phyloP scores from a whole-genome alignment of 768 basidiomycete genomes.

The Phaeotremella skinneri region DNA sequence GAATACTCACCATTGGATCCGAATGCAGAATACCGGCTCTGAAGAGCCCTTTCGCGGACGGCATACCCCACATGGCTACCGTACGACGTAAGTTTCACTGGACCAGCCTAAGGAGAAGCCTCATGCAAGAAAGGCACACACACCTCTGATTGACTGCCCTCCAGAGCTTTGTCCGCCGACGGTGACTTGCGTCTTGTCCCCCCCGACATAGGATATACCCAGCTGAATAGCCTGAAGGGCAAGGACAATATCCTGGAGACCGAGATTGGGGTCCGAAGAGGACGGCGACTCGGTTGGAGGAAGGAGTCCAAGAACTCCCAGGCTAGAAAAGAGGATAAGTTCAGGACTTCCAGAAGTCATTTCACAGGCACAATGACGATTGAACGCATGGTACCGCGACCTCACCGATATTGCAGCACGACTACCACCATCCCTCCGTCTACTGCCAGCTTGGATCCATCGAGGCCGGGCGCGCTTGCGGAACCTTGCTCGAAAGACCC shows the following conservation, averaged over 20 bases:
- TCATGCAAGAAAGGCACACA: conserved; percentile 8
- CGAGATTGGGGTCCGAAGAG: conserved; percentile 56
- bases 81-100: not conserved
- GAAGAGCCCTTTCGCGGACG: conserved; percentile 71
- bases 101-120: not conserved
- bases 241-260: conserved; percentile 57
- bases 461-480: conserved; percentile 68
- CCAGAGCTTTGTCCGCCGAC: conserved; percentile 81
- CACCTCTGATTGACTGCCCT: conserved; percentile 66
- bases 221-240: conserved; percentile 65
- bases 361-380: conserved; percentile 1
- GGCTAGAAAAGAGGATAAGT: conserved; percentile 50
- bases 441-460: conserved; percentile 71
- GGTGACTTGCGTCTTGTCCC: conserved; percentile 60
- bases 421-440: conserved; percentile 71
- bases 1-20: conserved; percentile 70
- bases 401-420: conserved; percentile 80
- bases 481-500: conserved; percentile 75
- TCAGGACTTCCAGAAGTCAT: conserved; percentile 14
- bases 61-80: conserved; percentile 65
- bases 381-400: too few relatives aligned
- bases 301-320: conserved; percentile 64
- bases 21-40: conserved; percentile 76
- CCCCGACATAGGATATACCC: conserved; percentile 64
- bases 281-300: conserved; percentile 55